phyloP scores from a whole-genome alignment of 208 protist genomes.

The Wallacemonas rigidus region DNA sequence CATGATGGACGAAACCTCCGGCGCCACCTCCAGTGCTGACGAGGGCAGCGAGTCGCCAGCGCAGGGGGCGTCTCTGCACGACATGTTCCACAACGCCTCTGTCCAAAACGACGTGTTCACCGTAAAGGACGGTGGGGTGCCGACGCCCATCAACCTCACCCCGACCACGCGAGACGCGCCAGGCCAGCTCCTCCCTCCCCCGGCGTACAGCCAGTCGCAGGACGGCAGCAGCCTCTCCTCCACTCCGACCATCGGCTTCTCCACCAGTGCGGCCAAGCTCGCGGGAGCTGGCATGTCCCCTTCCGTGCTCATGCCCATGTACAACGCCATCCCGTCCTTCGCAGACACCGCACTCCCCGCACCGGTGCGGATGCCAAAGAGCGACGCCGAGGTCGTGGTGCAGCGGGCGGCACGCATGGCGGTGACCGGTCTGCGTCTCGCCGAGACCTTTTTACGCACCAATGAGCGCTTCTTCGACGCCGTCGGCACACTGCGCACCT shows the following conservation, averaged over 20 bases:
- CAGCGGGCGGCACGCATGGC: conserved; percentile 26
- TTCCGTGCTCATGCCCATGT: neutral
- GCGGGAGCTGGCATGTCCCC: too few species aligned
- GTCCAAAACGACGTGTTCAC: neutral
- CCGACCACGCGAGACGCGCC: neutral
- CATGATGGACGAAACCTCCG: neutral
- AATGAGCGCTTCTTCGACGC: conserved; percentile 47
- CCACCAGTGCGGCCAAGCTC: neutral
- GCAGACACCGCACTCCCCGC: neutral
- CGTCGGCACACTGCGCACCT: conserved; percentile 38
- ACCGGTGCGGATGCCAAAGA: conserved; percentile 2
- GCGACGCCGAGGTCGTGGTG: conserved; percentile 34
- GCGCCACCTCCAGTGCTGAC: conserved; percentile 1
- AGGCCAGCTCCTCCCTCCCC: neutral
- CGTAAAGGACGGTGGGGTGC: neutral
- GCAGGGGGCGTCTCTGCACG: neutral
- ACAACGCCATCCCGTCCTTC: neutral
- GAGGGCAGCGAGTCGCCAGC: neutral
- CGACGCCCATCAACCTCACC: conserved; percentile 6
- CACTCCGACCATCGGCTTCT: conserved; percentile 1
- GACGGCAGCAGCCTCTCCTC: neutral
- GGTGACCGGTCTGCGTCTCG: conserved; percentile 24
- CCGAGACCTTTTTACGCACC: conserved; percentile 29
- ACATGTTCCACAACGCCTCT: neutral
- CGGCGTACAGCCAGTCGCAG: conserved; percentile 4